Evolutionary conservation across 164 flowering plant species (phyloP), one percentile per base, ranked within the genome.

Genomic region (Berberis vulgaris): DNA sequence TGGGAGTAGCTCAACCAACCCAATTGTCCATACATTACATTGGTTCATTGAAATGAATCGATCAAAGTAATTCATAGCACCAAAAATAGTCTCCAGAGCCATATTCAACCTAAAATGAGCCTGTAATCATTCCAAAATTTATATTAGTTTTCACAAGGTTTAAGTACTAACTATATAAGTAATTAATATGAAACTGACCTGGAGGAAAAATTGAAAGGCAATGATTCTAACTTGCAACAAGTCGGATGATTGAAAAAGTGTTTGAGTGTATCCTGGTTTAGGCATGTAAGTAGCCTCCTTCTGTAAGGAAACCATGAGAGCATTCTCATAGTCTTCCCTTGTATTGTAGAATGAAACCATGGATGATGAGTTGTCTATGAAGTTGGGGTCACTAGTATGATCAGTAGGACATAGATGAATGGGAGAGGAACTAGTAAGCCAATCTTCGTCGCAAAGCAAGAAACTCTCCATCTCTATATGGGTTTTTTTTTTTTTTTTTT

Each of bases 51-150:
- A 85, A 46, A 84, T 60, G 65, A 82, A 85, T 1, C 95, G 80
- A 62, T 87, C 95, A 6, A 88, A 67, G 71, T 81, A 81, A 75
- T 84, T 88, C 46, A 69, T 78, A 5, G 95, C 91, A 13, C 41
- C 53, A 66, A 81, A 86, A 26, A 80, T 61, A 5, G 86, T 72
- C 57, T 47, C 79, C 3, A 50, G 38, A 9, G 78, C 78, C 49
- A 88, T 77, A 74, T 72, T 74, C 70, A 84, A 67, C 38, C 86
- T 76, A 43, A 62, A 83, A 59, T 41, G 72, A n/a, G 5, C 41
- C 10, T 7, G 38, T 53, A 60, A 39, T 42, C 26, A 6, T 9
- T 1, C 11, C 2, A 0, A 43, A 5, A 58, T 52, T 8, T 46
- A 0, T 26, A 26, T 26, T 26, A 26, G 26, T 26, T 26, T 26